Evolutionary conservation across 495 filamentous ascomycete species (phyloP).

Genomic region (Sabuloglossum arenarium): DNA sequence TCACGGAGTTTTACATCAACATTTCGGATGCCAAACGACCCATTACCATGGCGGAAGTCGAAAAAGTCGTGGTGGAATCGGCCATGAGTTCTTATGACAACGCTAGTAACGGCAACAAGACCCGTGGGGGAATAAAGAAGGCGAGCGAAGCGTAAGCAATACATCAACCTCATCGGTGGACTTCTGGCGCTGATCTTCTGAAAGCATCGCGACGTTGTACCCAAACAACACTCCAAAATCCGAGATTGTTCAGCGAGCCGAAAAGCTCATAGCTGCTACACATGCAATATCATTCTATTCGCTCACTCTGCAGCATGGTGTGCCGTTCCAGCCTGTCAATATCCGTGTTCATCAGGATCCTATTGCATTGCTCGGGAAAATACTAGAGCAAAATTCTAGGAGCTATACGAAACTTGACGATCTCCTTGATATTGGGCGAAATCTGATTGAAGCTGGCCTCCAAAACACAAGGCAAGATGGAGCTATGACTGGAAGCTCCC

Average conservation of each 20-base stretch:
- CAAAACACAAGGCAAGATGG: conserved; percentile 14
- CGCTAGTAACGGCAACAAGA: conserved; percentile 73
- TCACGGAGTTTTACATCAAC: conserved; percentile 43
- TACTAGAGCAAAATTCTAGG: conserved; percentile 69
- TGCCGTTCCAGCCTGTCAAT: conserved; percentile 79
- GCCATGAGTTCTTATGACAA: conserved; percentile 68
- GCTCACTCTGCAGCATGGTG: conserved; percentile 71
- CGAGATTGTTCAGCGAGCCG: conserved; percentile 24
- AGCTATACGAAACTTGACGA: conserved; percentile 78
- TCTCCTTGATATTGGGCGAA: conserved; percentile 54
- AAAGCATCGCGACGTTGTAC: conserved; percentile 1
- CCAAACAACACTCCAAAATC: conserved; percentile 32
- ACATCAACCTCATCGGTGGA: not conserved
- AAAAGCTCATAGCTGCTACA: conserved; percentile 61
- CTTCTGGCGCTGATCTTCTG: not conserved
- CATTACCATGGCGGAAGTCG: conserved; percentile 29
- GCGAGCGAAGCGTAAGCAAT: conserved; percentile 57
- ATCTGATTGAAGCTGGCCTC: conserved; percentile 55
- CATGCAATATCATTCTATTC: conserved; percentile 77
- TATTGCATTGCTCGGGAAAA: conserved; percentile 57
- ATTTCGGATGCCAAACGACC: conserved; percentile 25
- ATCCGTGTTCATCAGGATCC: conserved; percentile 77
- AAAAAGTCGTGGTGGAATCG: conserved; percentile 41
- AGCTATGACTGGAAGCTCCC: conserved; percentile 3
- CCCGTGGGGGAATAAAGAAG: conserved; percentile 62